Percentiles rank a stretch among this genome's conserved stretches.
Conservation (phyloP, 2,329 filamentous ascomycete genomes). For the Alternaria gansuensis region DNA sequence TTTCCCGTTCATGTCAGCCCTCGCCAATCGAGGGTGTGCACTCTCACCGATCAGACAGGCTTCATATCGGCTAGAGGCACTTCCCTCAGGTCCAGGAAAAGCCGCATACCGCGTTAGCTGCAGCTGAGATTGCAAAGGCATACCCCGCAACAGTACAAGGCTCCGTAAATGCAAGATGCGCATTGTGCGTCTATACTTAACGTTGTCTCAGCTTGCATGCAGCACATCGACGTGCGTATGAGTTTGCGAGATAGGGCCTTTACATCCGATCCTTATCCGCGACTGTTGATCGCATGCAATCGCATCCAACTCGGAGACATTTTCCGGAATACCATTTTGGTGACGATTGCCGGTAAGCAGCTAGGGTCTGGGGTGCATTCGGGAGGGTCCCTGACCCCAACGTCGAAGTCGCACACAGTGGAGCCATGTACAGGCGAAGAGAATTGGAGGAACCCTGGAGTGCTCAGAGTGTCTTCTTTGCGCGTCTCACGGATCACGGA, state of each 20-base stretch:
- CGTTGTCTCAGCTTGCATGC: slow-evolving; percentile 15
- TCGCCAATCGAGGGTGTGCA: slow-evolving; percentile 22
- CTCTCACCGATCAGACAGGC: slow-evolving; percentile 21
- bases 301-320: slow-evolving; percentile 7
- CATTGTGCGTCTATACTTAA: slow-evolving; percentile 11
- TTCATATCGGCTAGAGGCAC: slow-evolving; percentile 30
- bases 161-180: slow-evolving; percentile 7
- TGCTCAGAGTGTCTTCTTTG: slow-evolving; percentile 10
- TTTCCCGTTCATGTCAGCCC: slow-evolving; percentile 6
- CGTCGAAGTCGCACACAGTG: slow-evolving; percentile 18
- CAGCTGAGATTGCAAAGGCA: slow-evolving; percentile 17
- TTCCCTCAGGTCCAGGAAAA: slow-evolving; percentile 25
- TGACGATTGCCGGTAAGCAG: slow-evolving; percentile 3
- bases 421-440: slow-evolving; percentile 1
- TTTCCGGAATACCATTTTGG: neutral
- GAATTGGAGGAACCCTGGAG: slow-evolving; percentile 3
- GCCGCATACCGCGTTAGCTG: neutral
- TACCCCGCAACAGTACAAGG: slow-evolving; percentile 10
- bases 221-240: slow-evolving; percentile 1
- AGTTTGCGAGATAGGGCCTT: slow-evolving; percentile 7
- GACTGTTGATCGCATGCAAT: slow-evolving; percentile 7
- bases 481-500: slow-evolving; percentile 3
- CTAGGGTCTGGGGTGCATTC: slow-evolving; percentile 10
- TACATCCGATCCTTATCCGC: slow-evolving; percentile 8
- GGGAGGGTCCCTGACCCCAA: slow-evolving; percentile 16